Evolutionary conservation across 495 filamentous ascomycete genomes (phyloP), one percentile per base, ranked within the genome.

Genomic region (Annulohypoxylon bovei): DNA sequence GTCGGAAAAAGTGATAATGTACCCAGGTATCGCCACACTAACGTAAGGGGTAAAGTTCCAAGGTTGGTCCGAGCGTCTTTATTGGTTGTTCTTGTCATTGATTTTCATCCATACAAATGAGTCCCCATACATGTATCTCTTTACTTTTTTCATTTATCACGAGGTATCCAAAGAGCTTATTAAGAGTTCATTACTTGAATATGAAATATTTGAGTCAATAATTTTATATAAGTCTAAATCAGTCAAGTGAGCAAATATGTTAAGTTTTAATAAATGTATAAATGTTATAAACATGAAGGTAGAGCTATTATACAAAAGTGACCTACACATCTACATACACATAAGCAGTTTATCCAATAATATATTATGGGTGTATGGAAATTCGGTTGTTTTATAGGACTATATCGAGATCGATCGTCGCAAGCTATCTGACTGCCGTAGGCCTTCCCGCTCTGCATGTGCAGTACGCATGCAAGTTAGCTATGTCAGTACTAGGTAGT

Each of bases 371-470:
- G 6, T 55, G 5, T 27, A 42, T 32, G 46, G 42, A 46, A 55
- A 28, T n/a, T 30, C 37, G 30, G 16, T 40, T 60, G 35, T n/a
- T n/a, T 33, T 66, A 55, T 52, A 57, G 62, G 22, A 62, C 50
- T 64, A 65, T 55, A 59, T 32, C 42, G 42, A 18, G 62, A 71
- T 71, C 57, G 50, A 67, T 71, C 62, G 23, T 58, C 60, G 35
- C 42, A 25, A 58, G 40, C 56, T 62, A 47, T 61, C 40, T 47
- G 56, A 62, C 50, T 71, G 37, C 68, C 54, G 60, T 49, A 61
- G 44, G 16, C 25, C 62, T 67, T 47, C 64, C 70, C 70, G 70
- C 65, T 62, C 30, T 68, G 70, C 70, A 72, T 72, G 59, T 61
- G 64, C 70, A 72, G 52, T 56, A 54, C 14, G 23, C 67, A 61